These are phyloP conservation scores for Rutstroemia sp. DNA, from an alignment of 2,329 filamentous ascomycete genomes.

Conservation along the genomic window DNA sequence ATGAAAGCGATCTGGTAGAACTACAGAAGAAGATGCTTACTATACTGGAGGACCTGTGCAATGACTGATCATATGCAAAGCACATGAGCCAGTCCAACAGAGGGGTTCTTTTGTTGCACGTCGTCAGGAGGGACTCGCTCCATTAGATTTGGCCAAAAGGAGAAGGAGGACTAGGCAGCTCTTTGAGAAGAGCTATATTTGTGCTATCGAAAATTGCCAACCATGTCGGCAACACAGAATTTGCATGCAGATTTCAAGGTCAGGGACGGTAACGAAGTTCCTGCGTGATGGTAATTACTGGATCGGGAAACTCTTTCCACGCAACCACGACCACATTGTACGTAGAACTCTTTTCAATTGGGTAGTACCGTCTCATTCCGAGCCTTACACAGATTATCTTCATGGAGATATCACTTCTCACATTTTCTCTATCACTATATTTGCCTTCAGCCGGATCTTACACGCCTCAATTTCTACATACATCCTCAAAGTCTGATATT, in stretches of 20 bases:
- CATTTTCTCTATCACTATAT: background rate
- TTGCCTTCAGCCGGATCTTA: background rate
- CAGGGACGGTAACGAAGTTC: background rate
- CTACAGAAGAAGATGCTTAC: constrained; percentile 42
- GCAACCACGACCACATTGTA: background rate
- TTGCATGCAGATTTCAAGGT: background rate
- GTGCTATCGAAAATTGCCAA: background rate
- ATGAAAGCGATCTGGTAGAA: constrained; percentile 34
- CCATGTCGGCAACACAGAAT: background rate
- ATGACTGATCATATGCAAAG: constrained; percentile 23
- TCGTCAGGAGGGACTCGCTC: constrained; percentile 10
- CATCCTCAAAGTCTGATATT: background rate
- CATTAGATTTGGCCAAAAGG: constrained; percentile 5
- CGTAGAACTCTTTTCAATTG: background rate
- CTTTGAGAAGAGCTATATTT: background rate
- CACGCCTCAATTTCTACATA: background rate
- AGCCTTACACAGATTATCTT: background rate
- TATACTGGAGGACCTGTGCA: constrained; percentile 43
- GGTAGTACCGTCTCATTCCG: background rate
- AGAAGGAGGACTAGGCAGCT: background rate
- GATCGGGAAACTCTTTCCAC: background rate
- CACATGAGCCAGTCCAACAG: background rate
- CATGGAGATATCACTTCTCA: background rate
- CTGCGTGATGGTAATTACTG: background rate
- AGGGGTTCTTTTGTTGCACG: constrained; percentile 8